Evolutionary conservation across 257 asterid genomes (phyloP), one percentile per base, ranked within the genome.

Genomic region (Capsicum pubescens): DNA sequence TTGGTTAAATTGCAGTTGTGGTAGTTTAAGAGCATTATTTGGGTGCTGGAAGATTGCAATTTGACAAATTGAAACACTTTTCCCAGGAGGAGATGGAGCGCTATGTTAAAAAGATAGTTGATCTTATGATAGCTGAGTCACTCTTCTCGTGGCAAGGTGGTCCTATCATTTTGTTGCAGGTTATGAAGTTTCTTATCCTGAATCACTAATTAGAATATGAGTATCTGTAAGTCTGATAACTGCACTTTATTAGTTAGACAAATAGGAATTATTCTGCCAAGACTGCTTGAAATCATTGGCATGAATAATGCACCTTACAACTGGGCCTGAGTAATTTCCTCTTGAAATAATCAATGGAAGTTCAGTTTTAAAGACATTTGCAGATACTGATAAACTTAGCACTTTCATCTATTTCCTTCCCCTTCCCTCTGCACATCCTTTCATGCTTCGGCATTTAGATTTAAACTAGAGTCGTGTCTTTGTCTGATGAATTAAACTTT

Each of bases 61-160:
- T 78, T 19, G 52, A 74, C 44, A 58, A 50, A 15, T 66, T 74
- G 83, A 58, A 81, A 21, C 50, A 74, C 69, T 79, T 86, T 81
- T 84, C 74, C 85, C 92, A 95, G 99, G 97, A 88, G 76, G 98
- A 95, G 91, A 95, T 95, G 99, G 92, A 93, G 88, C 92, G 93
- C 46, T 95, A 93, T 92, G 98, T 94, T 67, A 92, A 89, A 85
- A 94, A 87, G 89, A 93, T 95, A 83, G 99, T 95, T 87, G 97
- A 91, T 88, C 82, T 94, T 92, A 94, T 95, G 96, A 91, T 86
- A 44, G 90, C 88, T 68, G 94, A 92, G 87, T 90, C 92, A 35
- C 98, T 95, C 84, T 94, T 93, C 89, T 91, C 95, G 10, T 95
- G 98, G 98, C 98, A 95, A 91, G 98, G 99, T 85, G 98, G 99